Evolutionary conservation across 2,329 filamentous ascomycete genomes (phyloP).

Genomic region (Pseudogymnoascus sp.): DNA sequence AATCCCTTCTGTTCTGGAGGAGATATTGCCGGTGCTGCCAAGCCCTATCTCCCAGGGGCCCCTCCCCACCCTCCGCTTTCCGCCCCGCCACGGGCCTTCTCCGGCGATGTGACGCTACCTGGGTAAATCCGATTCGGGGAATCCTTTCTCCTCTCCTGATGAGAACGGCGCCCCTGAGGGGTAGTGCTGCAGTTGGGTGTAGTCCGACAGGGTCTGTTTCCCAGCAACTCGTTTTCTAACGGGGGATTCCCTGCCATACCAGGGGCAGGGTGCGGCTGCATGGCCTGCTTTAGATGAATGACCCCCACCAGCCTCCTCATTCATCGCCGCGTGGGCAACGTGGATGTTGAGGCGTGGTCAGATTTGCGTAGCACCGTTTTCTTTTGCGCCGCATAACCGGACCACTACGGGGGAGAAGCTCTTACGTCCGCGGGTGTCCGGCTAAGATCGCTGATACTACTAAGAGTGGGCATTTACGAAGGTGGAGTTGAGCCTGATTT

Average conservation of each 20-base stretch:
- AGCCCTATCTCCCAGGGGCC: not conserved
- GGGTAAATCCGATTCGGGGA: slow-evolving; percentile 3
- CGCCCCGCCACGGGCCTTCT: slow-evolving; percentile 1
- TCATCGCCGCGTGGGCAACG: slow-evolving; percentile 2
- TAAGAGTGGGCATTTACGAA: not conserved
- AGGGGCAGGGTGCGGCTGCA: not conserved
- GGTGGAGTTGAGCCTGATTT: not conserved
- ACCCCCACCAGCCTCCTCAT: slow-evolving; percentile 6
- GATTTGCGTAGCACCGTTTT: slow-evolving; percentile 4
- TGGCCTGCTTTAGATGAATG: slow-evolving; percentile 5
- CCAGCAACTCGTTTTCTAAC: slow-evolving; percentile 1
- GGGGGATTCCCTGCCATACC: not conserved
- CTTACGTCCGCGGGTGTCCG: not conserved
- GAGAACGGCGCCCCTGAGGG: not conserved
- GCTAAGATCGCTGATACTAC: not conserved
- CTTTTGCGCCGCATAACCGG: not conserved
- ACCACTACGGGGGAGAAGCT: not conserved
- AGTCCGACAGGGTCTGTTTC: not conserved
- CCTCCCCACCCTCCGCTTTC: not conserved
- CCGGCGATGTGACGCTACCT: not conserved
- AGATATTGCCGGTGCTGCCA: slow-evolving; percentile 3
- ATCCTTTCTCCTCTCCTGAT: slow-evolving; percentile 8
- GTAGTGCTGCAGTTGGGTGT: not conserved
- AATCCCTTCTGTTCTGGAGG: not conserved
- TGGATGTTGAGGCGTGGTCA: not conserved